phyloP scores from a whole-genome alignment of 139 green algal species.

The Chlorella sp. region DNA sequence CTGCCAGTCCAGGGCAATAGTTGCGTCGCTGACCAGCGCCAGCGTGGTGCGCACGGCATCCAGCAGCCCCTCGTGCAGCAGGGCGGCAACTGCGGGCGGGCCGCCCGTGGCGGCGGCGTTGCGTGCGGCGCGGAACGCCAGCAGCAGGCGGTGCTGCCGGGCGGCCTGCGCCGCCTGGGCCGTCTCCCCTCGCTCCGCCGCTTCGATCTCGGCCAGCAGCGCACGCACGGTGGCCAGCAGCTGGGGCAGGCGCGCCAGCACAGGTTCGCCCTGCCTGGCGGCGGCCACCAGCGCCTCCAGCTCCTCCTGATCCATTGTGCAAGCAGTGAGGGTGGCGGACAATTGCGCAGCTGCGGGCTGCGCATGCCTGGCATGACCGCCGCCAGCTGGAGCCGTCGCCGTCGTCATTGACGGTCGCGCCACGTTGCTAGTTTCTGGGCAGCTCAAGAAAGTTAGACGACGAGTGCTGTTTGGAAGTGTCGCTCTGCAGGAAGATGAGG shows the following conservation, averaged over 20 bases:
- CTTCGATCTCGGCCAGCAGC: neutral
- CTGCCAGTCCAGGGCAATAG: constrained; percentile 32
- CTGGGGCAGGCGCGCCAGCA: neutral
- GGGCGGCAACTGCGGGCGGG: neutral
- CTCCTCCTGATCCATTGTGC: neutral
- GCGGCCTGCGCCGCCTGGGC: neutral
- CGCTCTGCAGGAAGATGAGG: no score
- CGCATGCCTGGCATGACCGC: neutral
- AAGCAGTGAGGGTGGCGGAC: neutral
- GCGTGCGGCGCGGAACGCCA: constrained; percentile 15
- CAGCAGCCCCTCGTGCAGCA: constrained; percentile 8
- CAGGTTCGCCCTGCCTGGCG: neutral
- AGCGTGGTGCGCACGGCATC: neutral
- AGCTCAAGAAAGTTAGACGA: no score
- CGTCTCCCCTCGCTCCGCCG: neutral
- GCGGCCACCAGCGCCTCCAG: constrained; percentile 3
- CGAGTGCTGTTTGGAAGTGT: no score
- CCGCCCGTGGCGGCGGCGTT: constrained; percentile 25
- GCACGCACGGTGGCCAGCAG: neutral
- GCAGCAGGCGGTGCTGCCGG: constrained; percentile 17
- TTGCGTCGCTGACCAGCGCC: neutral
- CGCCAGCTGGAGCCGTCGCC: neutral
- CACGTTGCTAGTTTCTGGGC: no score
- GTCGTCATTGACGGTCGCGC: no score
- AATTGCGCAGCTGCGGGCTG: neutral